phyloP scores from a whole-genome alignment of 305 asterid species.

The Solanum hybrid region DNA sequence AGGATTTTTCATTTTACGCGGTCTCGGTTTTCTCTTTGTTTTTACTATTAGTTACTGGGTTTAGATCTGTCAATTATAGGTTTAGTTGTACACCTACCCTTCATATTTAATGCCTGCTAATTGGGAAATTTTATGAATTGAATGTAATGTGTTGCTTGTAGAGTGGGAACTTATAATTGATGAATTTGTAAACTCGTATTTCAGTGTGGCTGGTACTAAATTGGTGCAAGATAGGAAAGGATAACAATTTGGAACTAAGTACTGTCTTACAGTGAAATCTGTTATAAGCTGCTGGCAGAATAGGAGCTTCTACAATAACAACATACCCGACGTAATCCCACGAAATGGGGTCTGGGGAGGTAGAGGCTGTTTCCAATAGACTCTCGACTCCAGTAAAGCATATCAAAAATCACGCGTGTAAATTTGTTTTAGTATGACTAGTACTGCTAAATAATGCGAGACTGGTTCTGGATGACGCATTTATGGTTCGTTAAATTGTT shows the following conservation, averaged over 20 bases:
- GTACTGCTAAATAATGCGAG: neutral
- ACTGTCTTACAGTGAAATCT: neutral
- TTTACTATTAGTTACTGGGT: neutral
- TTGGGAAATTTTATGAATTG: neutral
- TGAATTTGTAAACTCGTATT: neutral
- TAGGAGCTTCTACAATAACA: neutral
- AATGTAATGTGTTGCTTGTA: neutral
- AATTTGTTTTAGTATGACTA: neutral
- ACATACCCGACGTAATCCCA: accelerated
- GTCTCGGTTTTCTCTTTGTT: neutral
- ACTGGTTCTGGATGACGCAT: neutral
- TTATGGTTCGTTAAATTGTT: neutral
- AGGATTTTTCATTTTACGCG: neutral
- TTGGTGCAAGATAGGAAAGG: neutral
- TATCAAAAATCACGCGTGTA: neutral
- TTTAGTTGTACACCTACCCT: neutral
- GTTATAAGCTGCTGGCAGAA: neutral
- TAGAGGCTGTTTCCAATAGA: neutral
- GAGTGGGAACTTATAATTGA: neutral
- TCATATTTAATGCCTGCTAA: neutral
- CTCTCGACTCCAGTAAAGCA: neutral
- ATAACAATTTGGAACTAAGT: neutral
- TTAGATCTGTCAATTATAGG: neutral
- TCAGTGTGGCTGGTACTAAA: neutral
- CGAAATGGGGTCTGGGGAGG: neutral